A percentile compares a stretch with the other conserved stretches of the same genome.
These are phyloP conservation scores for Paracoccidioides brasiliensis DNA, from an alignment of 2,329 filamentous ascomycete species.

Conservation along the genomic window DNA sequence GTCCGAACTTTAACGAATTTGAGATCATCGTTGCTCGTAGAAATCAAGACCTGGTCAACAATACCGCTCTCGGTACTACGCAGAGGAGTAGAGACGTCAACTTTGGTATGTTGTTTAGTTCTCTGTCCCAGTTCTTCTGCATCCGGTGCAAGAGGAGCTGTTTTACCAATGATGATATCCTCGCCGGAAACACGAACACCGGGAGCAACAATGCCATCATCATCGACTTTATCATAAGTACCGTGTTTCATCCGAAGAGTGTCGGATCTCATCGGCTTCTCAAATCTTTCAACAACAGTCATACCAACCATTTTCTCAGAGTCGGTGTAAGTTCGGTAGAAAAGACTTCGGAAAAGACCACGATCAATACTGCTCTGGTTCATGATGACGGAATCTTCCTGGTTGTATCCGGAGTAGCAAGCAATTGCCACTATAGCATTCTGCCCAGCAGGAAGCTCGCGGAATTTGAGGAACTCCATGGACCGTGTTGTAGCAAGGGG, in stretches of 20 bases:
- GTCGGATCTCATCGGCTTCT: conserved; percentile 81
- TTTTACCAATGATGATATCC: conserved; percentile 98
- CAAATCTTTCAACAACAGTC: conserved; percentile 83
- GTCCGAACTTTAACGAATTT: conserved; percentile 97
- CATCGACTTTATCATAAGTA: conserved; percentile 94
- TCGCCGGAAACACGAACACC: conserved; percentile 92
- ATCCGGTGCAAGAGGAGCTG: conserved; percentile 83
- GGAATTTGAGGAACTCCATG: conserved; percentile 98
- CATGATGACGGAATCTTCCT: conserved; percentile 99
- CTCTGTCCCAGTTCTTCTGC: conserved; percentile 87
- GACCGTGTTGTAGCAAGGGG: conserved; percentile 89
- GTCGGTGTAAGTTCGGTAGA: conserved; percentile 95
- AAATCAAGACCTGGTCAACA: conserved; percentile 82
- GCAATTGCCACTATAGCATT: conserved; percentile 97
- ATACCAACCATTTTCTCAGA: conserved; percentile 94
- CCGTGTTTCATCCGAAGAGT: conserved; percentile 88
- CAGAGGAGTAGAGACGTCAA: conserved; percentile 89
- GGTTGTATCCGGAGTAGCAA: conserved; percentile 97
- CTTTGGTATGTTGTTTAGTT: conserved; percentile 78
- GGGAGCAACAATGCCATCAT: conserved; percentile 87
- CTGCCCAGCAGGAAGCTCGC: conserved; percentile 89
- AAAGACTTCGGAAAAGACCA: conserved; percentile 90
- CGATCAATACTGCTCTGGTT: conserved; percentile 98
- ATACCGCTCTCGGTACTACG: conserved; percentile 95
- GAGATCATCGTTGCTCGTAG: conserved; percentile 85